Percentiles rank a stretch among this genome's conserved stretches.
These are phyloP conservation scores for Dryas integrifolia DNA, from an alignment of 331 rosid species.

Conservation along the genomic window DNA sequence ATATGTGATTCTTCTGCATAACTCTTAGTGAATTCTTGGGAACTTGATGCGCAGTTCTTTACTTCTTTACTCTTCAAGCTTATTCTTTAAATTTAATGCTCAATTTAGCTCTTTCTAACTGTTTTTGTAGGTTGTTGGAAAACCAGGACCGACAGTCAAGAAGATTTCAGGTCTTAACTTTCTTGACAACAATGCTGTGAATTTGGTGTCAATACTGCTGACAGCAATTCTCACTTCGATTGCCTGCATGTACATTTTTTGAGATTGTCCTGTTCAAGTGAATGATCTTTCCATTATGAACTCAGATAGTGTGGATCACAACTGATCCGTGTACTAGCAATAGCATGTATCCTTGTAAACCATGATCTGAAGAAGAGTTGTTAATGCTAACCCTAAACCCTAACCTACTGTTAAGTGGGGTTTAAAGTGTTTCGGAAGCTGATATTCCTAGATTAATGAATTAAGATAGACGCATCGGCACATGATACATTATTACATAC, in stretches of 20 bases:
- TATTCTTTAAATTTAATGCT: conserved; percentile 12
- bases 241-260: conserved; percentile 57
- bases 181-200: conserved; percentile 93
- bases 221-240: conserved; percentile 65
- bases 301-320: conserved; percentile 20
- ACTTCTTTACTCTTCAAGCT: not conserved
- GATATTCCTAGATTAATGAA: not conserved
- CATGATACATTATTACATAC: too few relatives aligned
- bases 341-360: conserved; percentile 1
- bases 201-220: conserved; percentile 65
- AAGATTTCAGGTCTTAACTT: conserved; percentile 66
- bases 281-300: conserved; percentile 4
- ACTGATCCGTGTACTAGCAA: conserved; percentile 19
- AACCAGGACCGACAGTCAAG: conserved; percentile 78
- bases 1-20: not conserved
- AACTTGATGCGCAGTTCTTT: not conserved
- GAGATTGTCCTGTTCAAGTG: conserved; percentile 6
- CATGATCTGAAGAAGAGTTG: not conserved
- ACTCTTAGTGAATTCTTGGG: not conserved
- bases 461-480: not conserved
- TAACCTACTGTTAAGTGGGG: not conserved
- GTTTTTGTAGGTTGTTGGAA: conserved; percentile 75
- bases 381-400: not conserved
- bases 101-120: not conserved
- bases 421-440: not conserved